A percentile compares a stretch with the other conserved stretches of the same genome.
Conservation (phyloP, 1,284 basidiomycete genomes). For the Ceraceosorus guamensis region DNA sequence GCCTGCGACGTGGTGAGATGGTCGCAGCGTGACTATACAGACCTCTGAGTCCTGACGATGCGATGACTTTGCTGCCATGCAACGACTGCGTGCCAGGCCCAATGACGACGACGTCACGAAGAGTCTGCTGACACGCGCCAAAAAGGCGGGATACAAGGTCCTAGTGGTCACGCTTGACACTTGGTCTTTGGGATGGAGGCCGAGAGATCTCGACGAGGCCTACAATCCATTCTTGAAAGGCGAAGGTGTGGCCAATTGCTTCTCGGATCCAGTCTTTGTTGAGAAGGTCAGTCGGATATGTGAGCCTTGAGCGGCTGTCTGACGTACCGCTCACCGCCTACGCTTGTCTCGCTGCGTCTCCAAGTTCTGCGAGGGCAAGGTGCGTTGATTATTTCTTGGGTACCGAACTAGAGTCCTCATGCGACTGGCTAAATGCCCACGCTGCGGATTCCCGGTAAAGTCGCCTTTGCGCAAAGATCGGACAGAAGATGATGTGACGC, state of each 20-base stretch:
- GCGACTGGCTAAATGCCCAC: not conserved
- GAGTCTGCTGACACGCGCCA: conserved; percentile 61
- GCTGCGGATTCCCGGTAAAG: conserved; percentile 1
- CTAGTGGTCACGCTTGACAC: conserved; percentile 54
- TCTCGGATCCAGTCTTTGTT: conserved; percentile 41
- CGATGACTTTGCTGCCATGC: not conserved
- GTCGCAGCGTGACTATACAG: not conserved
- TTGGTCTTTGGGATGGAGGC: conserved; percentile 31
- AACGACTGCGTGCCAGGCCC: conserved; percentile 44
- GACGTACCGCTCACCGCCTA: no score
- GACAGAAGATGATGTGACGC: conserved; percentile 28
- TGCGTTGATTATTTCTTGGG: not conserved
- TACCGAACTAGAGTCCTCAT: no score
- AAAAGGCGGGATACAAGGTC: conserved; percentile 59
- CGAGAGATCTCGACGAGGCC: conserved; percentile 41
- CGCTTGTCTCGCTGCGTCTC: not conserved
- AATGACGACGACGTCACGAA: conserved; percentile 58
- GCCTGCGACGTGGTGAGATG: not conserved
- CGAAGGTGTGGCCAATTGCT: conserved; percentile 37
- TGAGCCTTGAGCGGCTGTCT: no score
- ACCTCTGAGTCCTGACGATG: not conserved
- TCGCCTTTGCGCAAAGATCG: conserved; percentile 23
- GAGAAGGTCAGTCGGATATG: conserved; percentile 7
- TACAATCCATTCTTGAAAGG: conserved; percentile 63
- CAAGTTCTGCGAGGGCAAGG: conserved; percentile 29